Base-by-base conservation (phyloP, 75 land plant species). In the Pinus taeda region DNA sequence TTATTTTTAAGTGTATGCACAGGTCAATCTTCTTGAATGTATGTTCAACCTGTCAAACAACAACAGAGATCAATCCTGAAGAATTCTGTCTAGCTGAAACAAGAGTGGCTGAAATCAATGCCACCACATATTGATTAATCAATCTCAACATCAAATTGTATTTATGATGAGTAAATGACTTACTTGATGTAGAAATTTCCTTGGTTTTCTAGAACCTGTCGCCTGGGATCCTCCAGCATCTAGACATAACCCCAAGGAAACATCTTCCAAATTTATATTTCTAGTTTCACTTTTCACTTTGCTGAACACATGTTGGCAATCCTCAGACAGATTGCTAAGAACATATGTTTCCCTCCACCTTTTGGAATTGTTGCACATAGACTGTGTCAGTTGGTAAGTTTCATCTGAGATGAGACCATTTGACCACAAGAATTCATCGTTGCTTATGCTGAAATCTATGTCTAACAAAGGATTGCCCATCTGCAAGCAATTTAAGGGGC, bases 401-500 rank as follows among this genome's bases (percentile, higher is more conserved):
- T 82, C 71, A 57, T 84, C 86, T 3, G 86, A 87, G 67, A 87
- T 67, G 20, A 85, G 63, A 3, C 86, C 89, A 59, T 87, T 86
- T 17, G 84, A 79, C 89, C 86, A 84, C 70, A 85, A 76, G 42
- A 66, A 87, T 39, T 75, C 82, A 3, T 79, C 79, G 49, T 83
- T 75, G 55, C 77, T 75, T 63, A 81, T 79, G 76, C 80, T 84
- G 3, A 87, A 75, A 57, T 65, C 83, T 26, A 85, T 60, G 37
- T 87, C 84, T 39, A 85, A 65, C 57, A 85, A 82, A 26, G 89
- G 83, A 75, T 87, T 87, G 4, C 89, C 89, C 56, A 87, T 71
- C 89, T 87, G 78, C 75, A 75, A 73, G 59, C 14, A 21, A 15
- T 56, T 36, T 17, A 7, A 30, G 42, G 39, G 39, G 39, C 12